Base-by-base conservation (phyloP, 805 yeast genomes). In the Saturnispora galanensis region DNA sequence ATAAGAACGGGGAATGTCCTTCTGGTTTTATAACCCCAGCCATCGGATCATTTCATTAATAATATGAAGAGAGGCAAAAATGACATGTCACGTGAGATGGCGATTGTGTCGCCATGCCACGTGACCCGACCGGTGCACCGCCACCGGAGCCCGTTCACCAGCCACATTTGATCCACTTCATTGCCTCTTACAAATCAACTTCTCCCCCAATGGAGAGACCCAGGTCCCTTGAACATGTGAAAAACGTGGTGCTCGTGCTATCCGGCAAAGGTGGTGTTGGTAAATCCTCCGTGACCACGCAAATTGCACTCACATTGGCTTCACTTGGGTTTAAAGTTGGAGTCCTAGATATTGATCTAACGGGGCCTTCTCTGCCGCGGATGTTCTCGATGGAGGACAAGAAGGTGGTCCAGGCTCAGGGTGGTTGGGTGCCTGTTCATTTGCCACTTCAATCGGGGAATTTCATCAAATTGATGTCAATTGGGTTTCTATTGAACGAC, bases 261-360 rank as follows among this genome's bases (percentile, higher is more conserved):
- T 87, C 96, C 0, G 99, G 97, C 1, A 88, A 88, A 62, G 97
- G 97, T 28, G 97, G 98, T 18, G 98, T 93, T 1, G 98, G 98
- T 2, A 93, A 93, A 60, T 87, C 96, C 10, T 87, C 97, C 0
- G 88, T 93, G 1, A 89, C 98, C 3, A 85, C 96, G 0, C 99
- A 93, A 59, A 70, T 88, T 1, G 97, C 97, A 0, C 69, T 93
- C n/a, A 71, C 89, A 0, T 68, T 93, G 29, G 85, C 80, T 5
- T 65, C 70, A 11, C 68, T 74, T 57, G 95, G 93, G 2, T 77
- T 60, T 56, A 81, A 74, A 54, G 96, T 93, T n/a, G 98, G 98
- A 2, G 95, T 93, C 0, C 67, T 93, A 18, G 98, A 93, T 58
- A 87, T 93, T 16, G 98, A 93, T 66, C 68, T 93, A 36, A 93